phyloP scores from a whole-genome alignment of 1,284 basidiomycete species.

The Cryptococcus sp. region DNA sequence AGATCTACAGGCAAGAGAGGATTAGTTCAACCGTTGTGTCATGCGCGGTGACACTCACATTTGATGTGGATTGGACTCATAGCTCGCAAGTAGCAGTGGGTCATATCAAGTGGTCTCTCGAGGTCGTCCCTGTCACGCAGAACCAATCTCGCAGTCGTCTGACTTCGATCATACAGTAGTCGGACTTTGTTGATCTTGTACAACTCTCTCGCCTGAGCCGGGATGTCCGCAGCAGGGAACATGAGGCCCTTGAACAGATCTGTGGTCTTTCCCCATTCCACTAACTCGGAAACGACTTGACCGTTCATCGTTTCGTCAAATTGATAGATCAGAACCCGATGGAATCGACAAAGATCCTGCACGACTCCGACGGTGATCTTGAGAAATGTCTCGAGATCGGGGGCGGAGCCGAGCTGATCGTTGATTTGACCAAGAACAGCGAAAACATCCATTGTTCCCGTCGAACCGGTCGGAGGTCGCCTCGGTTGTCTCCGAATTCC shows the following conservation, averaged over 20 bases:
- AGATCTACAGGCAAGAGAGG: slow-evolving; percentile 58
- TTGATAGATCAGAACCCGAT: slow-evolving; percentile 85
- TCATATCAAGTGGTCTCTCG: slow-evolving; percentile 79
- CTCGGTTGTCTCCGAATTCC: slow-evolving; percentile 9
- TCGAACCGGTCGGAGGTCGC: slow-evolving; percentile 16
- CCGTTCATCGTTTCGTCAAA: slow-evolving; percentile 59
- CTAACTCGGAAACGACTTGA: slow-evolving; percentile 78
- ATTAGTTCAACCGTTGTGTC: not conserved
- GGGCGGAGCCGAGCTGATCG: slow-evolving; percentile 73
- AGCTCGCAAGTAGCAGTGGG: slow-evolving; percentile 78
- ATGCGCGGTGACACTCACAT: slow-evolving; percentile 57
- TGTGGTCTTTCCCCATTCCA: slow-evolving; percentile 77
- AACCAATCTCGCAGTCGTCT: slow-evolving; percentile 75
- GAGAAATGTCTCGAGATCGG: slow-evolving; percentile 71
- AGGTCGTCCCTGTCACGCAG: slow-evolving; percentile 68
- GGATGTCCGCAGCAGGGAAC: slow-evolving; percentile 65
- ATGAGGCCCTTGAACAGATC: slow-evolving; percentile 66
- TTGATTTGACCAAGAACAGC: slow-evolving; percentile 80
- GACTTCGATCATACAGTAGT: slow-evolving; percentile 75
- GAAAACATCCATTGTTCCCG: slow-evolving; percentile 75
- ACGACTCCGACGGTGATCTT: slow-evolving; percentile 78
- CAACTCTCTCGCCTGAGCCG: slow-evolving; percentile 60
- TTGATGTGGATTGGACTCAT: slow-evolving; percentile 90
- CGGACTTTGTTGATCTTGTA: slow-evolving; percentile 74
- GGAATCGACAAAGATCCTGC: slow-evolving; percentile 80